Percentiles rank a stretch among this genome's conserved stretches.
Conservation (phyloP, 805 yeast genomes). For the Maudiozyma turicensis region DNA sequence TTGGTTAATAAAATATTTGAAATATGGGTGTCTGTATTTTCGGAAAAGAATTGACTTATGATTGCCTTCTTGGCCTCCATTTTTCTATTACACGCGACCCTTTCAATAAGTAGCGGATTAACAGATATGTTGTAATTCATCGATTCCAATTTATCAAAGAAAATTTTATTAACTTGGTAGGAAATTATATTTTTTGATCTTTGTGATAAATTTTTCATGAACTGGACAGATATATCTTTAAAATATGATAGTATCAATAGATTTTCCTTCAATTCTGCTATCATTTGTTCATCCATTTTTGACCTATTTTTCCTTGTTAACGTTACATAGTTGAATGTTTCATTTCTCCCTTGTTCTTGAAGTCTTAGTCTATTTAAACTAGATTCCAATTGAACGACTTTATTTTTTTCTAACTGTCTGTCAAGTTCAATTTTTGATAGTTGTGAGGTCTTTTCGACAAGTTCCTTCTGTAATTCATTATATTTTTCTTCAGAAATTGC, state of each 20-base stretch:
- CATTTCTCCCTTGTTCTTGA: not conserved
- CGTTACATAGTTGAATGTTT: not conserved
- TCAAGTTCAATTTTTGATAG: not conserved
- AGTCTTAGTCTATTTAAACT: not conserved
- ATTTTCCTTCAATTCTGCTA: not conserved
- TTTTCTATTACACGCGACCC: not conserved
- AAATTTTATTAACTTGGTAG: not conserved
- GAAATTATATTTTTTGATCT: not conserved
- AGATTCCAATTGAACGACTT: not conserved
- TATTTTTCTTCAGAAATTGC: not conserved
- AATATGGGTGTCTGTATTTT: not conserved
- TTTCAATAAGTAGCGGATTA: not conserved
- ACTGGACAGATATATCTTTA: constrained; percentile 2
- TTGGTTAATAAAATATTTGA: not conserved
- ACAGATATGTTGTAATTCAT: not conserved
- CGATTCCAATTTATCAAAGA: not conserved
- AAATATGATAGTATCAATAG: constrained; percentile 1
- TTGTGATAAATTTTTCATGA: constrained; percentile 2
- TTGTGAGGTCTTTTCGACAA: not conserved
- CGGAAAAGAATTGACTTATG: not conserved
- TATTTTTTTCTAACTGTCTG: not conserved
- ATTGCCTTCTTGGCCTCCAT: not conserved
- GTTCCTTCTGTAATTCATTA: not conserved
- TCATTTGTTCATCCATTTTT: not conserved
- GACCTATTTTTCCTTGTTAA: not conserved